Evolutionary conservation across 2,329 filamentous ascomycete species (phyloP).

Genomic region (Ophiosphaerella korrae): DNA sequence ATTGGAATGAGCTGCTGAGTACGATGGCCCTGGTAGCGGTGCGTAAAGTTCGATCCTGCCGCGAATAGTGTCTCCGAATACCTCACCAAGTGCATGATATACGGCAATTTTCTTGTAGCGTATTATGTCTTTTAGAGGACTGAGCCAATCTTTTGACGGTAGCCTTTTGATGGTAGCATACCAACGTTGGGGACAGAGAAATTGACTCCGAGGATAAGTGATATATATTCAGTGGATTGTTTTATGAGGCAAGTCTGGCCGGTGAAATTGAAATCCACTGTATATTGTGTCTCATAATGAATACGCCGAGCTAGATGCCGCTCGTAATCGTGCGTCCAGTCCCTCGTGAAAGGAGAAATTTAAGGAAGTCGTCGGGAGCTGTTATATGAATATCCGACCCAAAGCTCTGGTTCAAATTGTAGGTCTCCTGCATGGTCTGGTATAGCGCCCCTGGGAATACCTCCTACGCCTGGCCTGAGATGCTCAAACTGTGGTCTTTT

Average conservation of each 20-base stretch:
- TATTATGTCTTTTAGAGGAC: constrained; percentile 26
- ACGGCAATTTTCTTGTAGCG: constrained; percentile 40
- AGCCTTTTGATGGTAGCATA: constrained; percentile 29
- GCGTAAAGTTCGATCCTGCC: constrained; percentile 37
- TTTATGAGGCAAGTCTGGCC: constrained; percentile 33
- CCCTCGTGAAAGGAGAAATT: constrained; percentile 25
- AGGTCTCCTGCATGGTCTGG: constrained; percentile 33
- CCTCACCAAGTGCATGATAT: constrained; percentile 41
- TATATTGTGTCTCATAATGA: constrained; percentile 43
- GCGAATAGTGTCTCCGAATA: constrained; percentile 36
- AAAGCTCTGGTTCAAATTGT: constrained; percentile 40
- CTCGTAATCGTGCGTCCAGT: constrained; percentile 37
- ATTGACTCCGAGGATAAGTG: constrained; percentile 36
- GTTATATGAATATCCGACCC: constrained; percentile 42
- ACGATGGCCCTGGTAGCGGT: constrained; percentile 32
- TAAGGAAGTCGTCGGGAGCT: constrained; percentile 24
- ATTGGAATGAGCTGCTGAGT: constrained; percentile 33
- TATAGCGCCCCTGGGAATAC: constrained; percentile 27
- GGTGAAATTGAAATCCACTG: constrained; percentile 36
- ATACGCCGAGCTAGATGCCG: constrained; percentile 37
- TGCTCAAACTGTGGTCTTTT: constrained; percentile 26
- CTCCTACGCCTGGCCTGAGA: constrained; percentile 31
- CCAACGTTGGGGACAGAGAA: constrained; percentile 40
- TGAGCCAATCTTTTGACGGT: constrained; percentile 31
- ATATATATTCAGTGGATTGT: constrained; percentile 23